Percentiles rank a stretch among this genome's conserved stretches.
These are phyloP conservation scores for Microbotryomycetes sp. DNA, from an alignment of 1,284 basidiomycete genomes.

Conservation along the genomic window DNA sequence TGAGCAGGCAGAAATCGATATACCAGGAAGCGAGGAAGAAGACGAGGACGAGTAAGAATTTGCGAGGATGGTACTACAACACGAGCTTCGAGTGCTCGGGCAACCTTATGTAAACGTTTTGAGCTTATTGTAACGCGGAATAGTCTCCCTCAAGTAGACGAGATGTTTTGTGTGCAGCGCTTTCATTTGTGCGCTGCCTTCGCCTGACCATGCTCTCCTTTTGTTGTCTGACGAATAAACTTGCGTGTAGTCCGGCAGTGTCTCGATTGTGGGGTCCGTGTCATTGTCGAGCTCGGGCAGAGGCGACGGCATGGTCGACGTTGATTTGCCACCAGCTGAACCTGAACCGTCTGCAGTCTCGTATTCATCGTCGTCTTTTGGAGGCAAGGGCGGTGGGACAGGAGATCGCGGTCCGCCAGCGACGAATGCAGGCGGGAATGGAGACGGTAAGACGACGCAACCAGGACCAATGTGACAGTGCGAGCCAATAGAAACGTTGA, in stretches of 20 bases:
- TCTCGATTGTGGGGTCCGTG: constrained; percentile 40
- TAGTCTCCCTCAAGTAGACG: constrained; percentile 69
- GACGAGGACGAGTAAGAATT: not conserved
- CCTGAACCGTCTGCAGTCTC: not conserved
- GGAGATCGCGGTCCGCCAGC: constrained; percentile 16
- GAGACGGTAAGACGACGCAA: constrained; percentile 43
- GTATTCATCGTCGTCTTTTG: constrained; percentile 47
- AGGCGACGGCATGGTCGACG: not conserved
- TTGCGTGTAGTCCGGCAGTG: constrained; percentile 74
- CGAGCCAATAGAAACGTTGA: constrained; percentile 65
- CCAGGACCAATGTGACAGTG: constrained; percentile 75
- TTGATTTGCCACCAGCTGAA: no score
- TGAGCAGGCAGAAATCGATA: not conserved
- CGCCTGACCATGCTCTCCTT: constrained; percentile 72
- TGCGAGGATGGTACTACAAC: not conserved
- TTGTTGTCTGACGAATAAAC: constrained; percentile 70
- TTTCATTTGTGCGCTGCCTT: constrained; percentile 71
- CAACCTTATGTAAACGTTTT: constrained; percentile 14
- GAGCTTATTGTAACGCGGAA: constrained; percentile 24
- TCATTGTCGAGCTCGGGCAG: not conserved
- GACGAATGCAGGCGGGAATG: constrained; percentile 39
- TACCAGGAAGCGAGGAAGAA: not conserved
- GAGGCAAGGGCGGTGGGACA: constrained; percentile 14
- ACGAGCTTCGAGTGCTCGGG: not conserved
- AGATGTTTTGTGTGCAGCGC: constrained; percentile 78